Base-by-base conservation (phyloP, 2,329 filamentous ascomycete genomes). In the Aspergillus spinulosporus region DNA sequence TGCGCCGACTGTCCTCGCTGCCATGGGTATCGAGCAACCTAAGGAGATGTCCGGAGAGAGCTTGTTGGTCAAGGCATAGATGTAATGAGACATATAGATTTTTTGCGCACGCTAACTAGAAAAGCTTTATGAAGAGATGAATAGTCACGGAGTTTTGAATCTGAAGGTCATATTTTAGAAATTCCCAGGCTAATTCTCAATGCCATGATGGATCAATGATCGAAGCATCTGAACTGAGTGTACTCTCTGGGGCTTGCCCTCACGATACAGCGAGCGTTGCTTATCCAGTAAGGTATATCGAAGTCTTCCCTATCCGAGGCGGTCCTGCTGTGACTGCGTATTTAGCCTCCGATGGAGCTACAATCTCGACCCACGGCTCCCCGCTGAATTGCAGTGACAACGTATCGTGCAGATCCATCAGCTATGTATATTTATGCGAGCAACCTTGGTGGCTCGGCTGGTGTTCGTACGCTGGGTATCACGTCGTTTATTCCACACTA, bases 21-120 rank as follows among this genome's bases (percentile, higher is more conserved):
- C 87, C 69, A 97, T 99, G 92, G 94, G 94, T 32, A 81, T 99
- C 59, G 84, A 89, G 47, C 86, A 96, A 74, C 93, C 94, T 4
- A 85, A 89, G 68, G 92, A 93, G 75, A 99, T 99, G 94, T 90
- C 89, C 57, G 92, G 94, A 57, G 79, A 81, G 70, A 96, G 86
- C 76, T 82, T 99, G 69, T 81, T 99, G 66, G 78, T 92, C 69
- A 95, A 91, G 84, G 64, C 69, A 60, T 75, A 73, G 60, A 69
- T 52, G 52, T 58, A 46, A 62, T 63, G 64, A 64, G 47, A 56
- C 21, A 55, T 44, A 58, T 56, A 57, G 49, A 57, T 45, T 52
- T 50, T 36, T 43, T 53, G 58, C 47, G 53, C 14, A 31, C 56
- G 46, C 59, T 52, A 53, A 57, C 45, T 62, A 68, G 62, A 66